Evolutionary conservation across 768 basidiomycete genomes (phyloP), one percentile per base, ranked within the genome.

Genomic region (Amanita thiersii): DNA sequence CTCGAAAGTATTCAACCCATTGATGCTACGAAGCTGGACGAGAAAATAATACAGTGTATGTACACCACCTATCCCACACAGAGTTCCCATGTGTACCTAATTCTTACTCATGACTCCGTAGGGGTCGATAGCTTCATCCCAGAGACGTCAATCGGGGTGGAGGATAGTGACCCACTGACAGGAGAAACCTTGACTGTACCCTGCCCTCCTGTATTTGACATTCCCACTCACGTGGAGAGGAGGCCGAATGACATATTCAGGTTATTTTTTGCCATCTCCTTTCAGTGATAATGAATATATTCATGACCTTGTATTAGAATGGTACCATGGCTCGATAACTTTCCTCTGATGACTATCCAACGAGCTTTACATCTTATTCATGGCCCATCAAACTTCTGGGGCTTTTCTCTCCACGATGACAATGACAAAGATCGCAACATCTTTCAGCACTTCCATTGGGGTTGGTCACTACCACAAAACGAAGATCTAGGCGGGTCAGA

Each of bases 321-420:
- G 29, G 54, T 59, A 17, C 55, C 61, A 18, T 79, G 77, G 77
- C 49, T 78, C 11, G 64, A 66, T 19, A 64, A 64, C 43, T 63
- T 74, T 35, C 75, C 77, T 3, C 53, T 81, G 17, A 64, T 67
- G 51, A 79, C 72, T 6, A 62, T 65, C 10, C 70, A 73, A 53
- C 62, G 66, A 7, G 57, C 65, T 24, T 44, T 75, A 19, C 75
- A 76, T 45, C 56, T 70, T 9, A 43, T 69, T 33, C 64, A 63
- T 46, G 70, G 74, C 14, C 55, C 63, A 25, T 67, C 65, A 20
- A 51, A 47, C 9, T 52, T 59, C 17, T 76, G 72, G 69, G 51
- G 52, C 12, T 75, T 77, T 48, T 35, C 38, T 11, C 55, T 61
- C 11, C 52, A 60, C 30, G 57, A 63, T 41, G 44, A 50, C 11